Evolutionary conservation across 2,329 filamentous ascomycete genomes (phyloP).

Genomic region (Alternaria sp.): DNA sequence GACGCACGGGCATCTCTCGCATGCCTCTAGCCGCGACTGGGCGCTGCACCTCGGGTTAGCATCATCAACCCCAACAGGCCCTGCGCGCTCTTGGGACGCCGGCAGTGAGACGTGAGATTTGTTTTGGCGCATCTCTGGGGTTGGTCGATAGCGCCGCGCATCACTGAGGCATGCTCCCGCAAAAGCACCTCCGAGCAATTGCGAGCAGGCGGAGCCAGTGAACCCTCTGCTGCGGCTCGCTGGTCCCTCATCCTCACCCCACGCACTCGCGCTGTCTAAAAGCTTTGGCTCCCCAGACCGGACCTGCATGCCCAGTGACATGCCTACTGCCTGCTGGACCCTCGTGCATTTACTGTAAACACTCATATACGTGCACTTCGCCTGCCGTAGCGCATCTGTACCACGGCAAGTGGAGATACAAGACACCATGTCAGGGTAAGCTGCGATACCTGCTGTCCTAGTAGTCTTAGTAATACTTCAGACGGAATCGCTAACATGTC

Average conservation of each 20-base stretch:
- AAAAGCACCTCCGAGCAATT: conserved; percentile 18
- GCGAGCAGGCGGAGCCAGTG: conserved; percentile 2
- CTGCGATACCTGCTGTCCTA: neutral
- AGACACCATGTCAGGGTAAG: conserved; percentile 34
- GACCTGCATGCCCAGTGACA: conserved; percentile 19
- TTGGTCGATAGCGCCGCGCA: conserved; percentile 5
- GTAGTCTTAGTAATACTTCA: neutral
- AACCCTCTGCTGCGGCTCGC: conserved; percentile 6
- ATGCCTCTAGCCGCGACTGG: conserved; percentile 4
- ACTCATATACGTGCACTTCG: neutral
- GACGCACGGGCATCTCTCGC: neutral
- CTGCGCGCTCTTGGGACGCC: neutral
- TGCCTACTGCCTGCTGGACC: conserved; percentile 1
- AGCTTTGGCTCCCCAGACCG: conserved; percentile 7
- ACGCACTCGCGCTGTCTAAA: conserved; percentile 22
- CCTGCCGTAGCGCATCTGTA: conserved; percentile 8
- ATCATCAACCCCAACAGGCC: neutral
- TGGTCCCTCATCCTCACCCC: conserved; percentile 19
- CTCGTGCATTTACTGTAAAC: neutral
- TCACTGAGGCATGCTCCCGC: conserved; percentile 13
- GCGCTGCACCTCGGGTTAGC: conserved; percentile 7
- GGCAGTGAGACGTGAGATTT: conserved; percentile 7
- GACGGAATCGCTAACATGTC: conserved; percentile 34
- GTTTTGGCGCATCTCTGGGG: conserved; percentile 18
- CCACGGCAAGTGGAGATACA: conserved; percentile 6